These are phyloP conservation scores for Sicyos edulis DNA, from an alignment of 306 rosid genomes.

Conservation along the genomic window DNA sequence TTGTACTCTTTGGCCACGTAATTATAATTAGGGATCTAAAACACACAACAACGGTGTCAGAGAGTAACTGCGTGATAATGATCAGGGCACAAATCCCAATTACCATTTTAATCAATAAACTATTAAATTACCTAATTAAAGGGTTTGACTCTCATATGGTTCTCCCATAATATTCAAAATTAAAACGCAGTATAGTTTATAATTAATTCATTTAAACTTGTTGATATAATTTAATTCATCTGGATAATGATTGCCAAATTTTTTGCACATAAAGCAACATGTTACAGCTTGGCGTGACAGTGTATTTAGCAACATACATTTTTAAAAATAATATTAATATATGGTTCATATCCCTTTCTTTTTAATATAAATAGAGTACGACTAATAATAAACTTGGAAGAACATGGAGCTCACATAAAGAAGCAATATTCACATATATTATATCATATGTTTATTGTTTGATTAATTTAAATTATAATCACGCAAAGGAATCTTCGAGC, in stretches of 20 bases:
- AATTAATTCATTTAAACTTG: no score
- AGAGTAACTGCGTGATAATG: no score
- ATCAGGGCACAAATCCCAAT: conserved; percentile 44
- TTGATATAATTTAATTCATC: background rate
- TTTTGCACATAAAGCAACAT: conserved; percentile 32
- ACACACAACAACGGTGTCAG: no score
- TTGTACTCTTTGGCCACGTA: no score
- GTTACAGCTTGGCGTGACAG: conserved; percentile 46
- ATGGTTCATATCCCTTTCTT: background rate
- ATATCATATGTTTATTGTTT: background rate
- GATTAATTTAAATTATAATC: background rate
- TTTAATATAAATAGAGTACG: no score
- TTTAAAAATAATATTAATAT: background rate
- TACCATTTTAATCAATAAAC: background rate
- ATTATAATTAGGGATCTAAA: no score
- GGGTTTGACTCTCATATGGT: background rate
- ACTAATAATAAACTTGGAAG: background rate
- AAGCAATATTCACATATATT: background rate
- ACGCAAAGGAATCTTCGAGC: conserved; percentile 15
- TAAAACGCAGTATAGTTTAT: no score
- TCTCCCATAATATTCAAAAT: no score
- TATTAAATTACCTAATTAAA: background rate
- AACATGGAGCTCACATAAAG: conserved; percentile 17
- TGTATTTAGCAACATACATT: background rate
- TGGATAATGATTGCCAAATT: conserved; percentile 25